Percentiles rank a stretch among this genome's conserved stretches.
Evolutionary conservation across 148 eudicot species (phyloP).

Genomic region (Camellia granthamiana): DNA sequence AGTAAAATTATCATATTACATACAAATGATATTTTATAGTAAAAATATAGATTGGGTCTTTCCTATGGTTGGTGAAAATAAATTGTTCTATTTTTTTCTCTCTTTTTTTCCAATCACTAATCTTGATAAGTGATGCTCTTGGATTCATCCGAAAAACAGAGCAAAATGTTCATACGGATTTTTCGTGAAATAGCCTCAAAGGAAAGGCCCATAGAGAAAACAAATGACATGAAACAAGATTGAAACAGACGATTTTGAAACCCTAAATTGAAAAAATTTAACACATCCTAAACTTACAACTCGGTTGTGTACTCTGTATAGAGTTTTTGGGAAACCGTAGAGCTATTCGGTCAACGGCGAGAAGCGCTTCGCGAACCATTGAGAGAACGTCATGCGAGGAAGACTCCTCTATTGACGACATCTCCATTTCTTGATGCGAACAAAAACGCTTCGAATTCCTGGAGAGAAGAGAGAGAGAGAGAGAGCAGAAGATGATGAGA

Average conservation of each 20-base stretch:
- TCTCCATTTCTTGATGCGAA: constrained; percentile 28
- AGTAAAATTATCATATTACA: too few relatives aligned
- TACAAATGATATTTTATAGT: too few relatives aligned
- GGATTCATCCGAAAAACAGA: too few relatives aligned
- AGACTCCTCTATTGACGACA: constrained; percentile 39
- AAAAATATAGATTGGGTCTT: too few relatives aligned
- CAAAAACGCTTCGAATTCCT: constrained; percentile 1
- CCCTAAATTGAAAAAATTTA: constrained; percentile 6
- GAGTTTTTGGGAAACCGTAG: constrained; percentile 30
- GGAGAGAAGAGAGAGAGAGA: background rate
- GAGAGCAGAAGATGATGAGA: background rate
- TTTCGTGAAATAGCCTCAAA: too few relatives aligned
- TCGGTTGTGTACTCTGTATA: constrained; percentile 37
- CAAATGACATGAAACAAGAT: too few relatives aligned
- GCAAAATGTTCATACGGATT: too few relatives aligned
- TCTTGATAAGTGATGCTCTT: too few relatives aligned
- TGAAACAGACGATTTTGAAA: background rate
- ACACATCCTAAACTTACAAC: constrained; percentile 57
- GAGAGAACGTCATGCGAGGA: constrained; percentile 22
- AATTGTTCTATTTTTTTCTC: too few relatives aligned
- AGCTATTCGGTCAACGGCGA: constrained; percentile 33
- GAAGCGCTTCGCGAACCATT: constrained; percentile 20
- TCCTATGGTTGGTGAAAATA: too few relatives aligned
- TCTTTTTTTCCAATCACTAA: too few relatives aligned
- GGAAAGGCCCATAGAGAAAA: too few relatives aligned